Evolutionary conservation across 331 rosid genomes (phyloP).

Genomic region (Spiraea crenata): DNA sequence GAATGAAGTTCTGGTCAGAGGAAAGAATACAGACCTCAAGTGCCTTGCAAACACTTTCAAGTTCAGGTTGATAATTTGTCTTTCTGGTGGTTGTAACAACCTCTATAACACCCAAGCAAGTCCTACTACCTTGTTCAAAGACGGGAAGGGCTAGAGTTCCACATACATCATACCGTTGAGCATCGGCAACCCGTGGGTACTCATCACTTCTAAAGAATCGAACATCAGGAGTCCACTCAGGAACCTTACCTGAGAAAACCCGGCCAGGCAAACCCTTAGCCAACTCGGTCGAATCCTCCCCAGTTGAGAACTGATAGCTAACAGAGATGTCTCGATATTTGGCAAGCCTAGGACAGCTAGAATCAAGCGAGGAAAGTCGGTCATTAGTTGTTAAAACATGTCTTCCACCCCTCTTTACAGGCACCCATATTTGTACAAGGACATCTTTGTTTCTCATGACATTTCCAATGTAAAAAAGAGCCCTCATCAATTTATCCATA

Average conservation of each 20-base stretch:
- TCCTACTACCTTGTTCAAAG: conserved; percentile 70
- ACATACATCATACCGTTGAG: conserved; percentile 61
- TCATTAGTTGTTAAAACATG: conserved; percentile 57
- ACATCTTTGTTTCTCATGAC: conserved; percentile 59
- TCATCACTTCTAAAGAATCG: conserved; percentile 69
- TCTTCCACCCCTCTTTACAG: conserved; percentile 58
- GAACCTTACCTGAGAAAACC: conserved; percentile 70
- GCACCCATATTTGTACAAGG: conserved; percentile 88
- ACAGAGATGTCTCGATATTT: conserved; percentile 64
- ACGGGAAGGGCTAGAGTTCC: conserved; percentile 88
- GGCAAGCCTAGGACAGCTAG: conserved; percentile 55
- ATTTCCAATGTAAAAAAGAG: conserved; percentile 56
- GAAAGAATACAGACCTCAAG: conserved; percentile 63
- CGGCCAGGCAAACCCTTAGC: conserved; percentile 81
- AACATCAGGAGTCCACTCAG: conserved; percentile 99
- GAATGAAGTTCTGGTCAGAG: conserved; percentile 10
- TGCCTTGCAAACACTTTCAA: conserved; percentile 79
- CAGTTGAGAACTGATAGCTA: conserved; percentile 57
- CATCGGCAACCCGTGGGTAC: conserved; percentile 71
- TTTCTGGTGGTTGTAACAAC: conserved; percentile 73
- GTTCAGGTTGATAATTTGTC: conserved; percentile 59
- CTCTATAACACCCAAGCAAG: conserved; percentile 91
- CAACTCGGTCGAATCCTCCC: conserved; percentile 49
- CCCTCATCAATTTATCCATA: conserved; percentile 57
- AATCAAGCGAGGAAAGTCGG: conserved; percentile 54